phyloP scores from a whole-genome alignment of 1,284 basidiomycete species.

The Wallemia mellicola region DNA sequence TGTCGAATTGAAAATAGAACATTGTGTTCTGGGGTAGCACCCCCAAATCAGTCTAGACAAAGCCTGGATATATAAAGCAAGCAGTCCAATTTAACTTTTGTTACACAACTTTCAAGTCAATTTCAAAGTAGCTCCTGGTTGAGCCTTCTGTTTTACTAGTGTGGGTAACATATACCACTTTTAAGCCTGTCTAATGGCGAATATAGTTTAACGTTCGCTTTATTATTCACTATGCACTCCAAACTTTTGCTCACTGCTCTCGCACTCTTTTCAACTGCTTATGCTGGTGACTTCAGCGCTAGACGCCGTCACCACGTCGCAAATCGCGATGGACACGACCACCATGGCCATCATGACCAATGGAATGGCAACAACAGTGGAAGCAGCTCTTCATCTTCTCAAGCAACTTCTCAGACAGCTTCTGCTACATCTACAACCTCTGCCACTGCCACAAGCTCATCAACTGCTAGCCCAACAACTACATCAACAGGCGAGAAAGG shows the following conservation, averaged over 20 bases:
- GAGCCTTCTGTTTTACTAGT: background rate
- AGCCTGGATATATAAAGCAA: no score
- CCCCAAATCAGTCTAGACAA: no score
- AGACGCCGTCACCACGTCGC: background rate
- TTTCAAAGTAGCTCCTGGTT: no score
- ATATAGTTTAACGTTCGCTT: background rate
- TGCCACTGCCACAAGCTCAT: background rate
- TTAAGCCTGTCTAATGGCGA: background rate
- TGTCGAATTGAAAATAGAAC: no score
- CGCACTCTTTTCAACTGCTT: background rate
- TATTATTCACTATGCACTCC: background rate
- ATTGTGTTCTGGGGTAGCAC: no score
- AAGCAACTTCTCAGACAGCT: background rate
- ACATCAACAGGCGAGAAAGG: background rate
- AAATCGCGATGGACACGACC: background rate
- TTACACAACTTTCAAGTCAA: no score
- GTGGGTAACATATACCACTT: no score
- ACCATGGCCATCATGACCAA: background rate
- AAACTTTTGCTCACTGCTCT: background rate
- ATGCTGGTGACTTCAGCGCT: background rate
- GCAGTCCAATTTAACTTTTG: no score
- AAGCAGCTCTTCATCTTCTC: no score
- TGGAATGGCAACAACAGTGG: background rate
- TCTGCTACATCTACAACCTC: background rate
- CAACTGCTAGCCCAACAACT: background rate